These are phyloP conservation scores for Vigna hirtella DNA, from an alignment of 306 rosid species.

Conservation along the genomic window DNA sequence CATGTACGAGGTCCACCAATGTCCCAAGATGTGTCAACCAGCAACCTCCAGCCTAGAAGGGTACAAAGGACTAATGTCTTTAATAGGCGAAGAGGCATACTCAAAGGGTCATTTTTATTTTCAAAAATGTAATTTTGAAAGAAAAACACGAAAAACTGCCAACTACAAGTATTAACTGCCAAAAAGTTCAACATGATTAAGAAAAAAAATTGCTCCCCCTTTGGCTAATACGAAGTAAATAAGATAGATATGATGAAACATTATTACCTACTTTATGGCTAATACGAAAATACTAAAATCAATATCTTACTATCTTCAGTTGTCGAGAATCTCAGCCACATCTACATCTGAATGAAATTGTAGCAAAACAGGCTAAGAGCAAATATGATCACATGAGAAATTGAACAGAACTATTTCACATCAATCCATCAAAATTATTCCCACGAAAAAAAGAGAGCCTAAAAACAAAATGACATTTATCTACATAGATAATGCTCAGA, in stretches of 20 bases:
- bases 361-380: constrained; percentile 16
- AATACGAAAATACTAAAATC: neutral
- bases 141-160: neutral
- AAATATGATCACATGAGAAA: constrained; percentile 38
- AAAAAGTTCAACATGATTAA: no score
- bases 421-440: constrained; percentile 39
- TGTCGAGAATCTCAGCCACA: constrained; percentile 28
- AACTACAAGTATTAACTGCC: no score
- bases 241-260: no score
- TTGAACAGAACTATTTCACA: neutral
- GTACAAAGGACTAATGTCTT: no score
- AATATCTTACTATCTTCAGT: neutral
- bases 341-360: constrained; percentile 8
- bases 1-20: no score
- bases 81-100: no score
- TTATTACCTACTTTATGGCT: neutral
- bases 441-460: constrained; percentile 11
- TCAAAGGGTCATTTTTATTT: no score
- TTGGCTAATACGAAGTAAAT: no score
- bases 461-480: constrained; percentile 54
- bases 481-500: constrained; percentile 49
- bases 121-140: no score
- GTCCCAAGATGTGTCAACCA: no score
- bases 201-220: no score
- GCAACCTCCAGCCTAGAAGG: no score